Percentiles rank a stretch among this genome's conserved stretches.
phyloP scores from a whole-genome alignment of 2,329 filamentous ascomycete species.

The Alternaria arbusti region DNA sequence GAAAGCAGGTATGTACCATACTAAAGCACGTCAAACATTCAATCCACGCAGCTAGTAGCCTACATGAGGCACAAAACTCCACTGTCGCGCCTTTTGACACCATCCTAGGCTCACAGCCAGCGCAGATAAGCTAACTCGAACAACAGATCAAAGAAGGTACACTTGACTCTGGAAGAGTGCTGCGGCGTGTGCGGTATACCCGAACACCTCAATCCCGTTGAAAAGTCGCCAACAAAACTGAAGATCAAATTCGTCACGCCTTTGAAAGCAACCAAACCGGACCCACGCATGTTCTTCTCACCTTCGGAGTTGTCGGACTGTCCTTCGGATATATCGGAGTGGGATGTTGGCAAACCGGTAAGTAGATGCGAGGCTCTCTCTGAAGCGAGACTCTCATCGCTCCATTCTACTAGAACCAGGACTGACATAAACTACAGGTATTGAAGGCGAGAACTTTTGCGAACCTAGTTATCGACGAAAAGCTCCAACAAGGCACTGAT shows the following conservation, averaged over 20 bases:
- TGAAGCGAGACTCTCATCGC: neutral
- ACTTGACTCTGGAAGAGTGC: constrained; percentile 12
- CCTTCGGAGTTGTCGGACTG: constrained; percentile 21
- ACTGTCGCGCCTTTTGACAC: neutral
- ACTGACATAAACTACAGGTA: neutral
- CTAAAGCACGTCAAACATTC: neutral
- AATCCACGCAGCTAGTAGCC: neutral
- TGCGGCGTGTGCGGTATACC: constrained; percentile 8
- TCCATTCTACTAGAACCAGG: too few relatives aligned
- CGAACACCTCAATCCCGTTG: neutral
- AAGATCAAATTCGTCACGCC: neutral
- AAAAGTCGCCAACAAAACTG: neutral
- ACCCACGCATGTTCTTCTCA: neutral
- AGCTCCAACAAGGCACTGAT: neutral
- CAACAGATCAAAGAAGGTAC: neutral
- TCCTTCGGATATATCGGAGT: constrained; percentile 25
- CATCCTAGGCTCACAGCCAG: neutral
- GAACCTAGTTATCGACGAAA: neutral
- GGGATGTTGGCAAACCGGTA: constrained; percentile 14
- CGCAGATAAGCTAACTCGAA: neutral
- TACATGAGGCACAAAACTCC: neutral
- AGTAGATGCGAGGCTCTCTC: neutral
- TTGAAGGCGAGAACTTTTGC: neutral
- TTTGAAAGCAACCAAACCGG: neutral
- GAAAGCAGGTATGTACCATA: constrained; percentile 1